phyloP scores from a whole-genome alignment of 306 rosid species.

The Hippophae rhamnoides region DNA sequence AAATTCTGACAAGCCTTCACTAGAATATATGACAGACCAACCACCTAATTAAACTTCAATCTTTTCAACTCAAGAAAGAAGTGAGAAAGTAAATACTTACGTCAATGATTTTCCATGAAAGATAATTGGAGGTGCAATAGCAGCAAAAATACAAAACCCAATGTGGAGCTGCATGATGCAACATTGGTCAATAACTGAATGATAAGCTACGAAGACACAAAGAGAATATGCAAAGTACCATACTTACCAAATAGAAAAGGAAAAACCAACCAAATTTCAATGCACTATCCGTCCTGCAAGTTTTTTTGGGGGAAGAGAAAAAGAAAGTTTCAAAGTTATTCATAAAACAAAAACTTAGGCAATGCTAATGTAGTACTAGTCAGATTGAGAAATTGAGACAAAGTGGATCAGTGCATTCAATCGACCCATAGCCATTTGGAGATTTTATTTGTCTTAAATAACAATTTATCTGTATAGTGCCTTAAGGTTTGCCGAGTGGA shows the following conservation, averaged over 20 bases:
- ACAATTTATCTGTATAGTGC: no score
- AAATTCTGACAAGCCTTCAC: background rate
- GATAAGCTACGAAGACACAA: constrained; percentile 11
- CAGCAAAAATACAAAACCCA: constrained; percentile 81
- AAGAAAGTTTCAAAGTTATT: constrained; percentile 8
- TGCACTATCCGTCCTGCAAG: constrained; percentile 95
- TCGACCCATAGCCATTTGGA: no score
- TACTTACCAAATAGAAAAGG: constrained; percentile 77
- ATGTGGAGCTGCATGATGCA: constrained; percentile 63
- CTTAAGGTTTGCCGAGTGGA: no score
- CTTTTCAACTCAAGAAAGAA: constrained; percentile 3
- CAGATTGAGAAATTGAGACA: background rate
- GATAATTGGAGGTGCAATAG: constrained; percentile 94
- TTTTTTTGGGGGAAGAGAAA: constrained; percentile 5
- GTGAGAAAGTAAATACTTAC: constrained; percentile 39
- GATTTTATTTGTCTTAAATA: no score
- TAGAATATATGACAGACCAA: background rate
- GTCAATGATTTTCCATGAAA: constrained; percentile 88
- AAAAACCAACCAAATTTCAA: constrained; percentile 93
- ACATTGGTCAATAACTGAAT: constrained; percentile 24
- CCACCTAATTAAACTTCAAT: background rate
- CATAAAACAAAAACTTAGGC: background rate
- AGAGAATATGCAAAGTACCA: background rate
- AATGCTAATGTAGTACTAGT: background rate
- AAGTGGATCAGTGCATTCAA: background rate